Percentiles rank a stretch among this genome's conserved stretches.
These are phyloP conservation scores for Aspergillus awamori DNA, from an alignment of 2,329 filamentous ascomycete genomes.

Conservation along the genomic window DNA sequence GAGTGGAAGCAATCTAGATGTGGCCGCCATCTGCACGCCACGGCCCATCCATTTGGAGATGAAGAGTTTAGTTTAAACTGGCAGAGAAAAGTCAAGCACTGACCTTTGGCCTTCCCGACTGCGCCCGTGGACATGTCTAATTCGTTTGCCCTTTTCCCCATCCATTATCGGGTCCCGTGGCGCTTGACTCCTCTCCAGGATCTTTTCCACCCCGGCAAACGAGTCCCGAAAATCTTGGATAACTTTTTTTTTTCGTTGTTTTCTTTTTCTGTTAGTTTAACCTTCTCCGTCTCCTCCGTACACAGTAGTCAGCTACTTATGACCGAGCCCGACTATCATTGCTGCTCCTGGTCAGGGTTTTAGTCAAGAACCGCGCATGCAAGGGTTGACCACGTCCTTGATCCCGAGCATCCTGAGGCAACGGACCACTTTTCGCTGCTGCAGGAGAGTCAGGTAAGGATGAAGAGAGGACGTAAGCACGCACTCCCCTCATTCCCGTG, in stretches of 20 bases:
- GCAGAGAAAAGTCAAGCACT: constrained; percentile 9
- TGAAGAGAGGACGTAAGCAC: constrained; percentile 16
- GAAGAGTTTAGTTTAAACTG: neutral
- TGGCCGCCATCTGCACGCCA: constrained; percentile 21
- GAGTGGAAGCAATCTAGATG: constrained; percentile 25
- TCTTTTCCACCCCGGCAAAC: neutral
- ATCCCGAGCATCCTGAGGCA: constrained; percentile 17
- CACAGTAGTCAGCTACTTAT: no score
- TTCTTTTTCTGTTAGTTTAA: no score
- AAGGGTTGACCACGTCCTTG: constrained; percentile 19
- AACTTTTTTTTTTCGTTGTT: no score
- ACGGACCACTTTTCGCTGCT: constrained; percentile 17
- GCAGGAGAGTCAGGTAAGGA: constrained; percentile 24
- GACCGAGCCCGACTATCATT: constrained; percentile 8
- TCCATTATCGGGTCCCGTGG: constrained; percentile 6
- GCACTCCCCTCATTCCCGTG: constrained; percentile 9
- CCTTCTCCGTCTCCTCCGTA: neutral
- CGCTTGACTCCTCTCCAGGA: constrained; percentile 1
- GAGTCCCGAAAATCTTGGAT: neutral
- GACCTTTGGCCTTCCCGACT: constrained; percentile 26
- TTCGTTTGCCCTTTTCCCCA: constrained; percentile 15
- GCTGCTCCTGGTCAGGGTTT: constrained; percentile 11
- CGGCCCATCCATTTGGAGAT: neutral
- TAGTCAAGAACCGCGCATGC: constrained; percentile 21
- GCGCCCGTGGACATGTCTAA: constrained; percentile 36